These are phyloP conservation scores for Candida argentea DNA, from an alignment of 805 yeast species.

Conservation along the genomic window DNA sequence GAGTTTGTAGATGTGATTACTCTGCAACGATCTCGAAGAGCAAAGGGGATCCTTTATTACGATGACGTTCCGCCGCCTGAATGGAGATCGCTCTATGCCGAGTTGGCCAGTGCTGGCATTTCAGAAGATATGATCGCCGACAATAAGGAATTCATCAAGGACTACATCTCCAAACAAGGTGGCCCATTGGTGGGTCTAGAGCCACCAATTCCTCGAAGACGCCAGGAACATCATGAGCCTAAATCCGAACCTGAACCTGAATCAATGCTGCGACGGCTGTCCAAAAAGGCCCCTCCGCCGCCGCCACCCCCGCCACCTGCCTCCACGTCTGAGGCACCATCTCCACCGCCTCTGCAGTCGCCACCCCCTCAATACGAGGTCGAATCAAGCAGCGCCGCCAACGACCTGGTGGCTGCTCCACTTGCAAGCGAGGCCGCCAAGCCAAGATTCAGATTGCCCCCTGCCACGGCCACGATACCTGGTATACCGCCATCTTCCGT, in stretches of 20 bases:
- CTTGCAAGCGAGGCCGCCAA: too few species aligned
- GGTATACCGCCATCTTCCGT: conserved; percentile 6
- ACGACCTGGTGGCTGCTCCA: too few species aligned
- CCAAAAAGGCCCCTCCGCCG: conserved; percentile 30
- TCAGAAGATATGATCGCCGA: conserved; percentile 85
- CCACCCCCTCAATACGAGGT: too few species aligned
- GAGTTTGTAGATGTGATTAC: conserved; percentile 38
- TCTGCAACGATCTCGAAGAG: conserved; percentile 45
- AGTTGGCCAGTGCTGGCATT: conserved; percentile 69
- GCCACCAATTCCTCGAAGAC: conserved; percentile 70
- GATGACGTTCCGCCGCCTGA: conserved; percentile 77
- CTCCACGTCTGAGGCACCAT: conserved; percentile 4
- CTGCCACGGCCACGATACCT: too few species aligned
- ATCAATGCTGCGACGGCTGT: too few species aligned
- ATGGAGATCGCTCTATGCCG: conserved; percentile 68
- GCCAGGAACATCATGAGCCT: conserved; percentile 23
- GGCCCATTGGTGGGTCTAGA: conserved; percentile 76
- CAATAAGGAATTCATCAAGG: conserved; percentile 72
- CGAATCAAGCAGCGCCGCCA: too few species aligned
- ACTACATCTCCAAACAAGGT: conserved; percentile 63
- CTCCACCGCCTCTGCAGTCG: conserved; percentile 6
- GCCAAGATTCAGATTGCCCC: too few species aligned
- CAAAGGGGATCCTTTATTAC: conserved; percentile 56
- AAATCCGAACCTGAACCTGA: conserved; percentile 7
- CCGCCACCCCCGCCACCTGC: conserved; percentile 22